Base-by-base conservation (phyloP, 306 rosid species). In the Casuarina glauca region DNA sequence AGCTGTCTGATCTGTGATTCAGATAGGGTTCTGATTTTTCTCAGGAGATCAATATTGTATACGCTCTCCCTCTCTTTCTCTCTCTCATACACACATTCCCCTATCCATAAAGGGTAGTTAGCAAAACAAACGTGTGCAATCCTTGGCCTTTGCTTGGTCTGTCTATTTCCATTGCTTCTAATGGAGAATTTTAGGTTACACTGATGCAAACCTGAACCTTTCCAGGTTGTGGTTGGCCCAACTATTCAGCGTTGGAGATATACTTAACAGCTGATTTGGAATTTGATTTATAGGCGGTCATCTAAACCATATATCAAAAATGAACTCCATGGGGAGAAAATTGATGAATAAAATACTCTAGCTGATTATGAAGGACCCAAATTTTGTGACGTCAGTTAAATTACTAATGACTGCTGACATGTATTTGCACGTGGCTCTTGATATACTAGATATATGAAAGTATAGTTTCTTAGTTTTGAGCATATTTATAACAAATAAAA, bases 151-250 rank as follows among this genome's bases (percentile, higher is more conserved):
- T 8, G 4, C 42, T 61, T 61, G 68, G 68, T n/a, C 50, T 50
- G 17, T 51, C 15, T 54, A n/a, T 32, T 42, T 43, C 75, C 9
- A 45, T 35, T 9, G 53, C 36, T 54, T 52, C 69, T 62, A 10
- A 19, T 2, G 52, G 49, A 46, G 61, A 46, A 53, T 58, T 68
- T 10, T 3, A 35, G 43, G 6, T 11, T 20, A 45, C 63, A 5
- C 71, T 54, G 52, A 52, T 64, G 61, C 19, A 42, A 45, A 48
- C 69, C 26, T 73, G 39, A 63, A 52, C 38, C 2, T 39, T 64
- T 20, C 67, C 5, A n/a, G 75, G 68, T 61, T 53, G 39, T 45
- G 50, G n/a, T 39, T 38, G 58, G 64, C 41, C 38, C 69, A 70
- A 71, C 8, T 46, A 68, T 55, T 50, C 36, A 57, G 48, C 58